Evolutionary conservation across 2,329 filamentous ascomycete species (phyloP), one percentile per base, ranked within the genome.

Genomic region (Calonectria pauciramosa): DNA sequence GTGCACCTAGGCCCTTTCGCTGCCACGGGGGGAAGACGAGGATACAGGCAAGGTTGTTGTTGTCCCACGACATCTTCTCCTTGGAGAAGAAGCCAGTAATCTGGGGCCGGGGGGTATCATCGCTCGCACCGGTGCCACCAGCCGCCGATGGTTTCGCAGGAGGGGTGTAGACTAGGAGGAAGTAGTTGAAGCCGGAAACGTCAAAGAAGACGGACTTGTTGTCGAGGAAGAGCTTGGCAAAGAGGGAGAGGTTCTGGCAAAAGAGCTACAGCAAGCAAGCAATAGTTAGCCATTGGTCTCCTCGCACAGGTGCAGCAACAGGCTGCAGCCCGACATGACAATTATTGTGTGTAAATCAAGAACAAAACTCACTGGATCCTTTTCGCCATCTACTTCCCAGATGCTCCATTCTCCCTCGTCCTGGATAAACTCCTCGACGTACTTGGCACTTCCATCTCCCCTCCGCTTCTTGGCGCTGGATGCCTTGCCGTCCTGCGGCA

Each of bases 151-250:
- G 76, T 38, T 75, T 80, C 13, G 77, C 78, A 1, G 84, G 82
- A 10, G 89, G 89, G 11, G 92, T 94, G 82, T 96, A 94, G 56
- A 97, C 94, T 68, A 99, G 92, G 6, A 98, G 91, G 84, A 98
- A 99, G 88, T 98, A 99, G 79, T 98, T 93, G 86, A 99, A 99
- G 67, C 94, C 95, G 6, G 93, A 92, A 59, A 98, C 96, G 82
- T 99, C 97, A 88, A 98, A 99, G 86, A 98, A 99, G 79, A 99
- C 96, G 10, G 95, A 98, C 83, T 99, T 99, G 83, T 97, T 98
- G 85, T 99, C 96, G 77, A 99, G 94, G 85, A 99, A 99, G 56
- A 99, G 92, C 86, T 99, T 99, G 34, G 96, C 96, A 84, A 99
- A 98, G 59, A 99, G 93, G 13, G 95, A 98, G 16, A 99, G 90